Percentiles rank a stretch among this genome's conserved stretches.
Conservation (phyloP, 2,329 filamentous ascomycete species). For the Fonsecaea monophora region DNA sequence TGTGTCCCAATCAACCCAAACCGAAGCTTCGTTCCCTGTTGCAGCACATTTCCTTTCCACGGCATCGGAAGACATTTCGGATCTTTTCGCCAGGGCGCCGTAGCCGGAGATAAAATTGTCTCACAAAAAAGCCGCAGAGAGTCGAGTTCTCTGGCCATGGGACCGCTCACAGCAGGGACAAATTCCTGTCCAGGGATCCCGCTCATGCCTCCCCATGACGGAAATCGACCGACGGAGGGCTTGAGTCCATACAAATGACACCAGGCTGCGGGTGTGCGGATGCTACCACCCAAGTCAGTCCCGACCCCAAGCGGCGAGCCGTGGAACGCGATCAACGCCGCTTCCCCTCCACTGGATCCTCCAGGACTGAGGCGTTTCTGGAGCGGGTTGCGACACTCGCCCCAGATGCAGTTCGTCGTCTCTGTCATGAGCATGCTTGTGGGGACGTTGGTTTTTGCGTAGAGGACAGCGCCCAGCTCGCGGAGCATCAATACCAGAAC, state of each 20-base stretch:
- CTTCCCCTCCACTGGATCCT: constrained; percentile 64
- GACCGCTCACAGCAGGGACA: background rate
- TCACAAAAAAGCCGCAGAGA: background rate
- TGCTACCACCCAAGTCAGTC: constrained; percentile 55
- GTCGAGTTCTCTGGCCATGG: no score
- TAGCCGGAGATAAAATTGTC: no score
- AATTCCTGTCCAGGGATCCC: background rate
- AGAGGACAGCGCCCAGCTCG: no score
- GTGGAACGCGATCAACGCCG: constrained; percentile 59
- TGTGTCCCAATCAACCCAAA: no score
- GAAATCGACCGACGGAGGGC: background rate
- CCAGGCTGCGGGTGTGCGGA: constrained; percentile 9
- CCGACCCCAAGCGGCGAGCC: constrained; percentile 63
- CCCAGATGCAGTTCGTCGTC: background rate
- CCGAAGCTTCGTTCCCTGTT: no score
- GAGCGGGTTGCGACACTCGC: constrained; percentile 55
- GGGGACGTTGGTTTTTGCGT: no score
- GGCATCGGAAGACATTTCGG: no score
- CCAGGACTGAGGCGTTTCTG: constrained; percentile 62
- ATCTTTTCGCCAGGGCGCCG: background rate
- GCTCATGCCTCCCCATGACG: background rate
- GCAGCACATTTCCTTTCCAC: no score
- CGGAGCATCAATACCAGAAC: no score
- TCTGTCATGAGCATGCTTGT: background rate
- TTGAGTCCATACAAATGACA: constrained; percentile 5